Percentiles rank a stretch among this genome's conserved stretches.
phyloP scores from a whole-genome alignment of 2,329 filamentous ascomycete genomes.

The Epichloe sylvatica region DNA sequence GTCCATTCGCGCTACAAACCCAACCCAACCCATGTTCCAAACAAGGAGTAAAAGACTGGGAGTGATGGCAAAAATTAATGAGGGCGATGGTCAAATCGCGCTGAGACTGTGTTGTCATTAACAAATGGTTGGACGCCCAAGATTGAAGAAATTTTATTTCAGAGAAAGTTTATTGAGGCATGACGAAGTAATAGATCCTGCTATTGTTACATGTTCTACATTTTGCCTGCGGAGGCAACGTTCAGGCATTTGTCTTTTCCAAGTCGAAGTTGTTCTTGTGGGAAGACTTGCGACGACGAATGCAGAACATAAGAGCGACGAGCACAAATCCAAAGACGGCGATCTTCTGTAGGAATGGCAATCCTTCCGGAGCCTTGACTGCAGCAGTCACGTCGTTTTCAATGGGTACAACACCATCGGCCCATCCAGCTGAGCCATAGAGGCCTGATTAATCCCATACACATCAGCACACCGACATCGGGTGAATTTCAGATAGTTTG shows the following conservation, averaged over 20 bases:
- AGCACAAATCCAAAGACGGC: slow-evolving; percentile 35
- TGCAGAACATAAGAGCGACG: slow-evolving; percentile 29
- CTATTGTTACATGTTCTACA: slow-evolving; percentile 6
- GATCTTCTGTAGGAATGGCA: slow-evolving; percentile 34
- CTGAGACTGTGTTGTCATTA: background rate
- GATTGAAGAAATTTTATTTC: background rate
- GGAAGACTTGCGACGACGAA: slow-evolving; percentile 24
- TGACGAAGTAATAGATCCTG: background rate
- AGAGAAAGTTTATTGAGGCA: background rate
- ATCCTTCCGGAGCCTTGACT: slow-evolving; percentile 5
- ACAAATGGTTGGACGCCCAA: background rate
- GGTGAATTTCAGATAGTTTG: slow-evolving; percentile 7
- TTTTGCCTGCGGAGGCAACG: background rate
- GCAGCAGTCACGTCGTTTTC: slow-evolving; percentile 4
- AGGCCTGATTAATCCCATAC: slow-evolving; percentile 17
- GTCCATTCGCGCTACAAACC: background rate
- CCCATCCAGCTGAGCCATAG: slow-evolving; percentile 13
- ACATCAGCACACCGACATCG: slow-evolving; percentile 23
- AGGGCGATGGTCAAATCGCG: no score
- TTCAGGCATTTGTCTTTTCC: slow-evolving; percentile 31
- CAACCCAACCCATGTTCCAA: background rate
- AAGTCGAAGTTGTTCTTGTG: slow-evolving; percentile 21
- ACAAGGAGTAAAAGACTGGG: background rate
- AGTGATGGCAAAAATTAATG: background rate
- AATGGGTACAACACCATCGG: slow-evolving; percentile 6